phyloP scores from a whole-genome alignment of 2,329 filamentous ascomycete genomes.

The Neonectria magnoliae region DNA sequence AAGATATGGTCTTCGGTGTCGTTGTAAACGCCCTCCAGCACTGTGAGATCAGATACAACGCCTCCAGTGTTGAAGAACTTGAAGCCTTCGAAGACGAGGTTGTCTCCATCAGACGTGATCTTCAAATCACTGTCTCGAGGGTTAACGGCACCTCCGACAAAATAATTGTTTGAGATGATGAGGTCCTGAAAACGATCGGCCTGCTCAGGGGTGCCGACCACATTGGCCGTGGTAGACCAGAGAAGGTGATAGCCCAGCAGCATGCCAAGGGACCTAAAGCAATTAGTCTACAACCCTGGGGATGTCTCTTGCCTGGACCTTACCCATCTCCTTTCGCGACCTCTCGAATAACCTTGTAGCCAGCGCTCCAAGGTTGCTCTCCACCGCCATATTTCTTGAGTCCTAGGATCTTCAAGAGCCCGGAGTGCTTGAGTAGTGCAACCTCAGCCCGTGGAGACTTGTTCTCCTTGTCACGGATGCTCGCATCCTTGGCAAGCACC shows the following conservation, averaged over 20 bases:
- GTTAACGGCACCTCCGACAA: constrained; percentile 73
- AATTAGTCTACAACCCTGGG: accelerated
- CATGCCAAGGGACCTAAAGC: constrained; percentile 67
- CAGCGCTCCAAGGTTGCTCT: constrained; percentile 58
- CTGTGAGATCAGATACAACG: constrained; percentile 72
- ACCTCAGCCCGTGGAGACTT: constrained; percentile 54
- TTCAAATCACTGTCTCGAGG: constrained; percentile 70
- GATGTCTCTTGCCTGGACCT: neutral
- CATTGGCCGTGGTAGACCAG: constrained; percentile 70
- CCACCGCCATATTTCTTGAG: constrained; percentile 56
- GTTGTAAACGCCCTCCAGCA: constrained; percentile 70
- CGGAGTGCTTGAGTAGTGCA: constrained; percentile 53
- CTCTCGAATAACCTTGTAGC: constrained; percentile 68
- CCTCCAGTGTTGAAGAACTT: constrained; percentile 77
- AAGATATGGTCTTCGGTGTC: constrained; percentile 70
- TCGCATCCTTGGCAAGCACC: constrained; percentile 49
- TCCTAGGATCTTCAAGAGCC: constrained; percentile 52
- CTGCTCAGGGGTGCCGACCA: constrained; percentile 70
- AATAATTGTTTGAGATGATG: constrained; percentile 73
- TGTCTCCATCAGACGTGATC: constrained; percentile 63
- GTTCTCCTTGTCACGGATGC: constrained; percentile 49
- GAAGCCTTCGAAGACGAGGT: constrained; percentile 67
- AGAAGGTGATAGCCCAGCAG: constrained; percentile 72
- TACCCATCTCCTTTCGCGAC: constrained; percentile 72
- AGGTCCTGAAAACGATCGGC: constrained; percentile 65